Evolutionary conservation across 805 yeast species (phyloP).

Genomic region (Yarrowia bubula): DNA sequence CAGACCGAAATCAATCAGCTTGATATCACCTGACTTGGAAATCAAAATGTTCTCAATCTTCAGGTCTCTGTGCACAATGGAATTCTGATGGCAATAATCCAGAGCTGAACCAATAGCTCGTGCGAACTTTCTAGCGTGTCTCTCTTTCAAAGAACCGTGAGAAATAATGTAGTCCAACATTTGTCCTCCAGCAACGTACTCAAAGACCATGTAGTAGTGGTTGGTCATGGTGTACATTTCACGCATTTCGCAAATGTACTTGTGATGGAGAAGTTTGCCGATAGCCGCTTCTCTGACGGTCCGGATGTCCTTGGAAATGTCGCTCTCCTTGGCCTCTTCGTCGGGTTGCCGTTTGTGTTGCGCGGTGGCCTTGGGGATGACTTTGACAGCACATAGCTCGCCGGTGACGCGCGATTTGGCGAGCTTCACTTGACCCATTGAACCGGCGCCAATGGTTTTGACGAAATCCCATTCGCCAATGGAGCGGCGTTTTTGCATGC

Average conservation of each 20-base stretch:
- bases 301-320: constrained; percentile 84
- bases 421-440: constrained; percentile 97
- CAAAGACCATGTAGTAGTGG: constrained; percentile 95
- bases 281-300: constrained; percentile 94
- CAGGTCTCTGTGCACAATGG: constrained; percentile 94
- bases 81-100: constrained; percentile 89
- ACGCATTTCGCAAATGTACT: constrained; percentile 84
- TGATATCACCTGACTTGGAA: constrained; percentile 87
- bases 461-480: constrained; percentile 97
- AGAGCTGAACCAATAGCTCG: constrained; percentile 92
- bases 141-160: constrained; percentile 91
- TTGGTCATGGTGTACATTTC: constrained; percentile 96
- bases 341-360: constrained; percentile 49
- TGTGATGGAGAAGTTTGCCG: constrained; percentile 86
- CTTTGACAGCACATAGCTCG: constrained; percentile 81
- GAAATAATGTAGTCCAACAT: constrained; percentile 95
- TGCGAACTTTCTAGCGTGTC: constrained; percentile 91
- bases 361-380: constrained; percentile 85
- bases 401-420: constrained; percentile 78
- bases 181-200: constrained; percentile 96
- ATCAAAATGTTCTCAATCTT: constrained; percentile 96
- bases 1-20: constrained; percentile 93
- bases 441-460: constrained; percentile 95
- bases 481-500: constrained; percentile 58
- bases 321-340: constrained; percentile 51